These are phyloP conservation scores for Sclerotinia trifoliorum DNA, from an alignment of 2,329 filamentous ascomycete species.

Conservation along the genomic window DNA sequence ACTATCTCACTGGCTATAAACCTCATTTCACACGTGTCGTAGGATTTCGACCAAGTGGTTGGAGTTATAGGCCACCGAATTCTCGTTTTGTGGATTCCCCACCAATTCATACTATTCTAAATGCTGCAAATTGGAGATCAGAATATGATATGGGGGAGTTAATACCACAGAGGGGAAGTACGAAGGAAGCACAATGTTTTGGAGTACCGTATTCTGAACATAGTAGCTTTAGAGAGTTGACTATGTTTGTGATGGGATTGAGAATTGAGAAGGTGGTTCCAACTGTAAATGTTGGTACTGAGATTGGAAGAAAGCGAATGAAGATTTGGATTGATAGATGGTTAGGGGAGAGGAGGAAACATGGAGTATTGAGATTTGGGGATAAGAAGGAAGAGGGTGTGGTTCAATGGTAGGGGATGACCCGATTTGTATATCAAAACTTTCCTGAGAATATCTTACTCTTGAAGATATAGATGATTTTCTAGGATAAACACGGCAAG, in stretches of 20 bases:
- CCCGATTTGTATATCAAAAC: background rate
- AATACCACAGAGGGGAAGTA: constrained; percentile 78
- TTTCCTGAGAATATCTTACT: background rate
- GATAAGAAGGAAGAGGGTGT: constrained; percentile 33
- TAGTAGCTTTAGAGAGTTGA: constrained; percentile 89
- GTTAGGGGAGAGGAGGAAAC: constrained; percentile 56
- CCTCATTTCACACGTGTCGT: constrained; percentile 83
- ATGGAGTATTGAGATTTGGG: constrained; percentile 48
- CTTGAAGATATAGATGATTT: background rate
- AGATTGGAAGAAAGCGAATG: constrained; percentile 57
- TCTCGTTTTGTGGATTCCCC: constrained; percentile 62
- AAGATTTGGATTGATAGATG: constrained; percentile 64
- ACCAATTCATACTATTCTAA: constrained; percentile 62
- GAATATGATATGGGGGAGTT: constrained; percentile 71
- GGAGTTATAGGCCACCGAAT: constrained; percentile 80
- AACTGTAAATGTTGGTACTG: constrained; percentile 78
- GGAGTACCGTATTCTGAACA: constrained; percentile 96
- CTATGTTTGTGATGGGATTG: constrained; percentile 86
- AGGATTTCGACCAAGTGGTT: constrained; percentile 88
- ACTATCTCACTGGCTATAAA: constrained; percentile 79
- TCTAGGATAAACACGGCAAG: background rate
- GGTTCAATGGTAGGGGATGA: constrained; percentile 33
- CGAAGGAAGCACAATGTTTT: constrained; percentile 79
- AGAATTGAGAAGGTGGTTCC: constrained; percentile 87
- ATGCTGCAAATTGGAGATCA: constrained; percentile 66